Evolutionary conservation across 805 yeast genomes (phyloP), one percentile per base, ranked within the genome.

Genomic region (Lachancea quebecensis): DNA sequence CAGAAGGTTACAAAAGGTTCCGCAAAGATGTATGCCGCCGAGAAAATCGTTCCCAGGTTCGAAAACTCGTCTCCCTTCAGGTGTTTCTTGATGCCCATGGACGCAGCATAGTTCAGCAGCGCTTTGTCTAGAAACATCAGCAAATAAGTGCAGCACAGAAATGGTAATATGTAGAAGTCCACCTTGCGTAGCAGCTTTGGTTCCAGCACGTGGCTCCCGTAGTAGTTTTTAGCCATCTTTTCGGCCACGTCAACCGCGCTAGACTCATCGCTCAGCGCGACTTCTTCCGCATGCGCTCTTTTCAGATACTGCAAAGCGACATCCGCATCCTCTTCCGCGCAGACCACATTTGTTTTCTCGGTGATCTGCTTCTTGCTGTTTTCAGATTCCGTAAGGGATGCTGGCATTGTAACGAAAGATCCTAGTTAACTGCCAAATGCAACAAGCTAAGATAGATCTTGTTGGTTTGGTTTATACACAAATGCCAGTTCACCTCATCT

Each of bases 91-190:
- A 79, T 76, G 0, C 84, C 84, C 82, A 80, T 75, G 1, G 79
- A 79, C 12, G 81, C 81, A 2, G 85, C 81, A 54, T 79, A 77
- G 50, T 79, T 78, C 34, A 76, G 60, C 41, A 79, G 60, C n/a
- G 77, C 69, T 53, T 80, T 80, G 51, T 80, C 85, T 45, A 79
- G 62, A 52, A 76, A 77, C 64, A 79, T 82, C 14, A 78, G 60
- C 45, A 79, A 72, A 51, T 79, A 79, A 11, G 77, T 71, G 32
- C 70, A 64, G 51, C 82, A 75, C 51, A 79, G 58, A 27, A 78
- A 60, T 0, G 80, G 70, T 57, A 78, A 56, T 15, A 79, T 65
- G 35, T 71, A 64, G 6, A 45, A 35, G 57, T 79, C 85, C n/a
- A 79, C 62, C 53, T 73, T 77, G 21, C 59, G 42, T 48, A 59